Conservation (phyloP, 192 early-diverging fungal species). For the Rhizophagus prolifer region DNA sequence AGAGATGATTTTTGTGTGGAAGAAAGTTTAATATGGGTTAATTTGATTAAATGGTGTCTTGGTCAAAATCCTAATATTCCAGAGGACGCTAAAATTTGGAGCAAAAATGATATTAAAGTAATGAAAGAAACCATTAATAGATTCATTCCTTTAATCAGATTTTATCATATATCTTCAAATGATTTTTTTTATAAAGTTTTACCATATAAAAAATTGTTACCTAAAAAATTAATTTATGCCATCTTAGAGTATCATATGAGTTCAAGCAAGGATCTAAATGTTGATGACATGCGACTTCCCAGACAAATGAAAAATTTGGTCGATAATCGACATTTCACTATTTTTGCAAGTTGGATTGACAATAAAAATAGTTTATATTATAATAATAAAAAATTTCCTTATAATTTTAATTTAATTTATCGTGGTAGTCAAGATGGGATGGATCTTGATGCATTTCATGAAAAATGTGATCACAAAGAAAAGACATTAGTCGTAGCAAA, state of each 20-base stretch:
- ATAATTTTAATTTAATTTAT: not conserved
- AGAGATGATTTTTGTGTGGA: too few species aligned
- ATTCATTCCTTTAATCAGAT: too few species aligned
- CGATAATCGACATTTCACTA: not conserved
- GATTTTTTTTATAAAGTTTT: not conserved
- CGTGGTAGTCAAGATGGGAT: not conserved
- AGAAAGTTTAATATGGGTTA: too few species aligned
- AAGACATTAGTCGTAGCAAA: not conserved
- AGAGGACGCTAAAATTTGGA: too few species aligned
- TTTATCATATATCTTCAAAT: too few species aligned
- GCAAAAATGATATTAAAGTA: too few species aligned
- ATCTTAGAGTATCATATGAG: not conserved
- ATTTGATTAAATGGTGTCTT: too few species aligned
- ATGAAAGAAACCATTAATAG: too few species aligned
- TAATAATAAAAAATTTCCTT: not conserved
- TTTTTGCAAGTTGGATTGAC: not conserved
- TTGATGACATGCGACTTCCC: not conserved
- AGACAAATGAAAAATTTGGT: not conserved
- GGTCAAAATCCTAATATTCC: too few species aligned
- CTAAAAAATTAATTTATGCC: not conserved
- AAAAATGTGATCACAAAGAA: not conserved
- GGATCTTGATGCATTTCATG: not conserved
- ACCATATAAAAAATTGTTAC: not conserved
- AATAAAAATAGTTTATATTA: not conserved
- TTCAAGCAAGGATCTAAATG: not conserved